These are phyloP conservation scores for Starmerella etchellsii DNA, from an alignment of 805 yeast species.

Conservation along the genomic window DNA sequence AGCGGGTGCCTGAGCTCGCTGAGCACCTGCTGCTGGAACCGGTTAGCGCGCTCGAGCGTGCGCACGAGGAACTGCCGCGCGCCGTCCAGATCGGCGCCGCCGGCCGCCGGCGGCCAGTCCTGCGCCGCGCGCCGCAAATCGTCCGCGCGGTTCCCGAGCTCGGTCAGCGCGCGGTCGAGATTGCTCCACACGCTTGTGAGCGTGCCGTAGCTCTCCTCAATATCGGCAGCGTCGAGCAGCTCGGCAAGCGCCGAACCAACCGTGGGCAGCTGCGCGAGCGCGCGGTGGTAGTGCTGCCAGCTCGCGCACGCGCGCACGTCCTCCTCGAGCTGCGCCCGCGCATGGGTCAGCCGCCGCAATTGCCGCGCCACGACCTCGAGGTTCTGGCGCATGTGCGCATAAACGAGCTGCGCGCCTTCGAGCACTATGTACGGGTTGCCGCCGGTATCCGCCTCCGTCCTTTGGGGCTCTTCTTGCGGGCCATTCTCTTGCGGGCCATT, in stretches of 20 bases:
- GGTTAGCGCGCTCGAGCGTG: conserved; percentile 17
- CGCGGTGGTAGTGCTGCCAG: conserved; percentile 16
- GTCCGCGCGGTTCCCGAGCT: not conserved
- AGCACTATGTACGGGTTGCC: not conserved
- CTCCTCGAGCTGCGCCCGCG: conserved; percentile 5
- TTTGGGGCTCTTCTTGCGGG: too few relatives aligned
- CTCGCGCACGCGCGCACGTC: conserved; percentile 15
- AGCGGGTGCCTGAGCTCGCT: conserved; percentile 23
- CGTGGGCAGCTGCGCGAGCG: conserved; percentile 8
- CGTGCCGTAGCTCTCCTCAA: conserved; percentile 1
- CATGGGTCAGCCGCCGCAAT: conserved; percentile 2
- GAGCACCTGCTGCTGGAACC: conserved; percentile 22
- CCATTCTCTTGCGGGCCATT: too few relatives aligned
- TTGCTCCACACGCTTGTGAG: conserved; percentile 4
- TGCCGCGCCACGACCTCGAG: conserved; percentile 1
- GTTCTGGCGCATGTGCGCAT: conserved; percentile 4
- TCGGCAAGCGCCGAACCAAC: conserved; percentile 9
- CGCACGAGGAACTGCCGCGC: not conserved
- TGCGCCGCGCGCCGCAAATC: not conserved
- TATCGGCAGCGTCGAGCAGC: conserved; percentile 3
- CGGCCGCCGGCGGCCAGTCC: not conserved
- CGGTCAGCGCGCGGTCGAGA: not conserved
- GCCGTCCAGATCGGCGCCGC: not conserved
- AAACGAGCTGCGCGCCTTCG: conserved; percentile 3
- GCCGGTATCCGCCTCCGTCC: too few relatives aligned